Evolutionary conservation across 768 basidiomycete genomes (phyloP), one percentile per base, ranked within the genome.

Genomic region (Boletus rubescentipes): DNA sequence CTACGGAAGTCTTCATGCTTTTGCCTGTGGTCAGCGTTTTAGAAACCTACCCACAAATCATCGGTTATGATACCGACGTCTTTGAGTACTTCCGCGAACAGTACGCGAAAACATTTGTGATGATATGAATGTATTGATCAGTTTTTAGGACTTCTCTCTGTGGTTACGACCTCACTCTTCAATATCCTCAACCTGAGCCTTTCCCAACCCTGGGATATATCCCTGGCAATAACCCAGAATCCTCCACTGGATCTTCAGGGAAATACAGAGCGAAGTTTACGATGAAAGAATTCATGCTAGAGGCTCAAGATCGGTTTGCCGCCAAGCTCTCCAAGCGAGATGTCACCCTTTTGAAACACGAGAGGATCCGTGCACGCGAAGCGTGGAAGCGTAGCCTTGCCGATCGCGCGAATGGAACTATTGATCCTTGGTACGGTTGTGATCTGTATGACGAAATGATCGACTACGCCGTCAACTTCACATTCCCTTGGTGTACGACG

Each of bases 31-130:
- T 87, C 62, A 61, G 78, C 51, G 74, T 86, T 30, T 67, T 89
- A 16, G 80, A 87, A 69, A 89, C 89, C 5, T 87, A 85, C 63
- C 89, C 89, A 1, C 88, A 89, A 63, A 71, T 90, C 29, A 87
- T 91, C 47, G 84, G 81, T 32, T 90, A 90, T 61, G 83, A 90
- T 57, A 73, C 75, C 42, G 78, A 79, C 5, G 84, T 87, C 7
- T 84, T 80, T 62, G 75, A 82, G 51, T 87, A 87, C 63, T 89
- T 89, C 69, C 77, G 79, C 57, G 74, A 81, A 59, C 85, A 87
- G 87, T 87, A 58, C 54, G 85, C 74, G 20, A 20, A 57, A 40
- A 16, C 18, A 35, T 47, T 9, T n/a, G 14, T 20, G 5, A 26
- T 46, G 21, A 14, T 15, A 12, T 34, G 35, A 1, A 20, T 16